These are phyloP conservation scores for Kodamaea kaohsiungensis DNA, from an alignment of 805 yeast species.

Conservation along the genomic window DNA sequence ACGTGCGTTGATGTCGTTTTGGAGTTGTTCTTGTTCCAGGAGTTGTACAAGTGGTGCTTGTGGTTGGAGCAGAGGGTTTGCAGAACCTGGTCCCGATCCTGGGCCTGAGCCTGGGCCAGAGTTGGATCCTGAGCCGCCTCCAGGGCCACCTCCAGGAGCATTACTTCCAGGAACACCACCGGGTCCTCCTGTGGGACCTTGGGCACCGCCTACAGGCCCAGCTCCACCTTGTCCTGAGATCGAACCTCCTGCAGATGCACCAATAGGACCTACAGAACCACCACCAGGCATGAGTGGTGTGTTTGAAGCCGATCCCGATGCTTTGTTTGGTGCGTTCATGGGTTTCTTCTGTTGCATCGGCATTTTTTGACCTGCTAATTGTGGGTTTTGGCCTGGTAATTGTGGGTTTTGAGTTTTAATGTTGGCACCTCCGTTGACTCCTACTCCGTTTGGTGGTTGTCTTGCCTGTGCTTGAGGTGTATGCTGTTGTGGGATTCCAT, in stretches of 20 bases:
- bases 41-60: background rate
- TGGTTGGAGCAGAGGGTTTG: background rate
- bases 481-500: slow-evolving; percentile 24
- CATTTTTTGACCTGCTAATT: slow-evolving; percentile 2
- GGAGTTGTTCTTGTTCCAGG: slow-evolving; percentile 14
- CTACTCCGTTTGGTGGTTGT: slow-evolving; percentile 17
- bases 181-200: background rate
- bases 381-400: slow-evolving; percentile 2
- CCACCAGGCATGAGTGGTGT: background rate
- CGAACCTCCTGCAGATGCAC: background rate
- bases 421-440: background rate
- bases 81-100: background rate
- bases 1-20: slow-evolving; percentile 34
- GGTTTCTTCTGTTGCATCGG: slow-evolving; percentile 7
- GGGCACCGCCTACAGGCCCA: background rate
- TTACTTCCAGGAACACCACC: background rate
- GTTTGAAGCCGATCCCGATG: background rate
- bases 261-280: background rate
- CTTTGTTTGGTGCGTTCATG: slow-evolving; percentile 2
- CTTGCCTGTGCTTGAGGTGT: slow-evolving; percentile 22
- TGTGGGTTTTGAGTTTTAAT: slow-evolving; percentile 1
- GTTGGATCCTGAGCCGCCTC: background rate
- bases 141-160: background rate
- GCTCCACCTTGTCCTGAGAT: background rate
- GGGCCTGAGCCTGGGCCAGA: background rate